A percentile compares a stretch with the other conserved stretches of the same genome.
Conservation (phyloP, 2,329 filamentous ascomycete species). For the Fusarium solani-melongenae region DNA sequence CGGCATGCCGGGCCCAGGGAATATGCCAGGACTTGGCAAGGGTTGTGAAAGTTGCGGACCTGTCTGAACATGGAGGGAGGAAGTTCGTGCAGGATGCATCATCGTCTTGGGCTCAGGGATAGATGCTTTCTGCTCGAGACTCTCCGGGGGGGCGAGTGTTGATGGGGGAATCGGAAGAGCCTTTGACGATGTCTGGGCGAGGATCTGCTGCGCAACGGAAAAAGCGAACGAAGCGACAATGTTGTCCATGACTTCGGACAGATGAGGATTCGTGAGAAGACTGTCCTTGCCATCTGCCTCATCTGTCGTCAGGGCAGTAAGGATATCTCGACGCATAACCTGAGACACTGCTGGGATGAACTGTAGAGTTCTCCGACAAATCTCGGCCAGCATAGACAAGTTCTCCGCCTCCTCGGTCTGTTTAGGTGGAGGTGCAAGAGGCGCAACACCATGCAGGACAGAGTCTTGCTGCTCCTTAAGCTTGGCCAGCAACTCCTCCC, state of each 20-base stretch:
- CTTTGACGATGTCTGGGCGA: conserved; percentile 79
- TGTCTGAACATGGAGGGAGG: conserved; percentile 65
- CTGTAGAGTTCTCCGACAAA: conserved; percentile 83
- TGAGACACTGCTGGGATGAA: conserved; percentile 86
- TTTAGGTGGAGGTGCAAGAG: conserved; percentile 59
- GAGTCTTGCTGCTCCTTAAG: conserved; percentile 71
- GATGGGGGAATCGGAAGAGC: conserved; percentile 74
- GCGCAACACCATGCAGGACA: conserved; percentile 67
- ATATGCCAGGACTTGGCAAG: conserved; percentile 63
- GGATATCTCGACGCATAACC: conserved; percentile 82
- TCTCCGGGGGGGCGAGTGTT: conserved; percentile 58
- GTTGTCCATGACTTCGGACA: conserved; percentile 73
- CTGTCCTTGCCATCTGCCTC: conserved; percentile 51
- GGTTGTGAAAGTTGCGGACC: conserved; percentile 51
- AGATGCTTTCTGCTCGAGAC: conserved; percentile 68
- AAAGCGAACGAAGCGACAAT: conserved; percentile 83
- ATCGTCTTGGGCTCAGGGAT: conserved; percentile 77
- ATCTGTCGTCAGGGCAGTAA: conserved; percentile 65
- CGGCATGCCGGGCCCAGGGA: conserved; percentile 60
- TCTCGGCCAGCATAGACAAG: conserved; percentile 82
- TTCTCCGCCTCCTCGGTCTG: conserved; percentile 76
- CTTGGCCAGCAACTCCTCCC: conserved; percentile 71
- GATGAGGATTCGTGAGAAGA: conserved; percentile 48
- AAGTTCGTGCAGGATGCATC: conserved; percentile 74
- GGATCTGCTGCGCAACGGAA: conserved; percentile 78